These are phyloP conservation scores for Botryotinia globosa DNA, from an alignment of 2,329 filamentous ascomycete genomes.

Conservation along the genomic window DNA sequence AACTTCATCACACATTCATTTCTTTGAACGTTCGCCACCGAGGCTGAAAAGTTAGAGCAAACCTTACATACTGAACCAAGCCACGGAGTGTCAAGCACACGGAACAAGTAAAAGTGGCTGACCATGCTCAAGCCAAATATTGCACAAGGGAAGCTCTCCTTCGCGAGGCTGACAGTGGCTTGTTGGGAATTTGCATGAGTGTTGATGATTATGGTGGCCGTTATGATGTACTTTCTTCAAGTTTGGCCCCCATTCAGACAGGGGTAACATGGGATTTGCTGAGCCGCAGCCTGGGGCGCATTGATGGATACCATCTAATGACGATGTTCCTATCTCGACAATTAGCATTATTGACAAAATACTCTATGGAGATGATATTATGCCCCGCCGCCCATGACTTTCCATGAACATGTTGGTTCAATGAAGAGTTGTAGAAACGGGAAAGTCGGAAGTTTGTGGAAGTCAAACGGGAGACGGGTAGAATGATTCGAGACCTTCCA, in stretches of 20 bases:
- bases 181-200: background rate
- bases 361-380: background rate
- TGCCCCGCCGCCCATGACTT: background rate
- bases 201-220: background rate
- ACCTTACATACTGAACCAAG: background rate
- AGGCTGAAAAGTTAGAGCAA: background rate
- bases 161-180: conserved; percentile 19
- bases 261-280: conserved; percentile 1
- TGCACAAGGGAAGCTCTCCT: background rate
- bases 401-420: background rate
- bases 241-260: conserved; percentile 14
- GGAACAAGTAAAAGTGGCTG: background rate
- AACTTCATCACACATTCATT: background rate
- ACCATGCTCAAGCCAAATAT: background rate
- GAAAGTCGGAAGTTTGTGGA: background rate
- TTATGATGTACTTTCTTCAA: conserved; percentile 1
- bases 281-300: conserved; percentile 8
- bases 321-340: background rate
- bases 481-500: background rate
- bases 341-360: background rate
- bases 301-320: background rate
- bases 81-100: background rate
- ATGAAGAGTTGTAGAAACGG: background rate
- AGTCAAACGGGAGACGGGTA: background rate
- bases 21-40: background rate